Evolutionary conservation across 148 eudicot species (phyloP), one percentile per base, ranked within the genome.

Genomic region (Pharnaceum exiguum): DNA sequence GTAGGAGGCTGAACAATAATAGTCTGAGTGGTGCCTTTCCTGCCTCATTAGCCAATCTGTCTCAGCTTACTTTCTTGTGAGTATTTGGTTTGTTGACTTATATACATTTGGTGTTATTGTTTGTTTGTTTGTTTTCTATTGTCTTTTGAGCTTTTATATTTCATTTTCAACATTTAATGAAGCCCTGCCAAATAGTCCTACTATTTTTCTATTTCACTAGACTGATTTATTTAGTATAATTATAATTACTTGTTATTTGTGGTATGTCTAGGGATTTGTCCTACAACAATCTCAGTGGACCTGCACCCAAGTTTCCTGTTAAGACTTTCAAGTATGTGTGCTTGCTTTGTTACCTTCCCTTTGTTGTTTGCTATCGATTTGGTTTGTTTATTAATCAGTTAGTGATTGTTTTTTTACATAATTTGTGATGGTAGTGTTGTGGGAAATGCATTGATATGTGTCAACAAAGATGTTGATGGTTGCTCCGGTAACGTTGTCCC

Each of bases 11-110:
- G 76, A 91, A 91, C 79, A 87, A 91, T 59, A 91, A 91, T 43
- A 91, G 74, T 66, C 69, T 91, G 74, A 72, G 78, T 77, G 97
- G 95, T 58, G 66, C 77, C 53, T 76, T 91, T 59, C 96, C 97
- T 60, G 61, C 55, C 51, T 72, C 86, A 55, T 56, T 93, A 60
- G 82, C 91, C 79, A 74, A 69, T 64, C 74, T 76, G 33, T 76
- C 96, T 68, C 87, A 73, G 60, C 99, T 93, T 65, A 68, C 86
- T 80, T 89, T 88, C 91, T 72, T 89, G 99, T 93, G 87, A 89
- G 99, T 83, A 63, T 51, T 24, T 27, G 47, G 52, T 30, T 29
- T 31, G 4, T 55, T 45, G 40, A 37, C 52, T 53, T 23, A 4
- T 68, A 23, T 51, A 7, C 35, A 17, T 51, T 13, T 63, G 40